Base-by-base conservation (phyloP, 139 green algal species). In the Chlamydomonas sphaeroides region DNA sequence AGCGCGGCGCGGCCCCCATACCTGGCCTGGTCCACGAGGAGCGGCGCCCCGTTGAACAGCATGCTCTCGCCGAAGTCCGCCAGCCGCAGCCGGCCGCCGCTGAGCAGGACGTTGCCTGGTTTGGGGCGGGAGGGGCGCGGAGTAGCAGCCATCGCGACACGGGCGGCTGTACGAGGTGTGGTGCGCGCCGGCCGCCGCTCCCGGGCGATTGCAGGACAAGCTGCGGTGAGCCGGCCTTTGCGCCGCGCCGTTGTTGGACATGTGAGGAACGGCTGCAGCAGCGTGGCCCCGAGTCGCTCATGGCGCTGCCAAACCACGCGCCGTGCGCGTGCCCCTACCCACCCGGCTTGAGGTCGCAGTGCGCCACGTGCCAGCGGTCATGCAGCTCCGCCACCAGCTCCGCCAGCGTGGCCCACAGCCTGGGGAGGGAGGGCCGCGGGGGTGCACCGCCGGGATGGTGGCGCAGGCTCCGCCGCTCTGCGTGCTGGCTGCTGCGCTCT, bases 271-370 rank as follows among this genome's bases (percentile, higher is more conserved):
- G n/a, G n/a, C n/a, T n/a, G n/a, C n/a, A n/a, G n/a, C n/a, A n/a
- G n/a, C n/a, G n/a, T n/a, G n/a, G n/a, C n/a, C n/a, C n/a, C n/a
- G n/a, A n/a, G n/a, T n/a, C n/a, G n/a, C n/a, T n/a, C n/a, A n/a
- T n/a, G n/a, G n/a, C n/a, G n/a, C n/a, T n/a, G n/a, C n/a, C n/a
- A n/a, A n/a, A n/a, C n/a, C n/a, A n/a, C n/a, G n/a, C n/a, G n/a
- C n/a, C n/a, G n/a, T n/a, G n/a, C 45, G 45, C 45, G 14, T 21
- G 51, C 4, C 51, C 26, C 51, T 7, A 25, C 38, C 6, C 38
- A 82, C 75, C 72, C 11, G 65, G 61, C 51, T 88, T 88, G 49
- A 88, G 61, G 61, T 88, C 84, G 49, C 84, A 88, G 76, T 88
- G 84, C n/a, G 84, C 84, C 36, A 88, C 77, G 61, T 83, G 63